Evolutionary conservation across 2,329 filamentous ascomycete species (phyloP).

Genomic region (Arthroderma uncinatum): DNA sequence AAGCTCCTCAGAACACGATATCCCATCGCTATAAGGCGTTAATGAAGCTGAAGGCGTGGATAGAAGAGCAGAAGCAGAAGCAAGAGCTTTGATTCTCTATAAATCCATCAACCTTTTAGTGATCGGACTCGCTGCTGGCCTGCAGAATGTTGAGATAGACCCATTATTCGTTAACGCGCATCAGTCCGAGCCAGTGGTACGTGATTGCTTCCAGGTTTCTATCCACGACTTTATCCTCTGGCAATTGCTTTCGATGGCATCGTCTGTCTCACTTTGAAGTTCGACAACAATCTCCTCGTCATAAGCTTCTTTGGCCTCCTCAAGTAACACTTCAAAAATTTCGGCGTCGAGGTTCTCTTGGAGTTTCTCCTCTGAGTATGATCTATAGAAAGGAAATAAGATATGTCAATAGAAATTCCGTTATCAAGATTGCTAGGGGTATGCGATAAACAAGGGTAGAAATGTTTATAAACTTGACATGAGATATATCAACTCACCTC

Average conservation of each 20-base stretch:
- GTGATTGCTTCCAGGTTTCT: slow-evolving; percentile 61
- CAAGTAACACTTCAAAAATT: slow-evolving; percentile 89
- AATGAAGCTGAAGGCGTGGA: slow-evolving; percentile 72
- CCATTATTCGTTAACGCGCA: neutral
- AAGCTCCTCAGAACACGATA: slow-evolving; percentile 57
- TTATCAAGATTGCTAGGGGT: neutral
- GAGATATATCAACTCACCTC: slow-evolving; percentile 43
- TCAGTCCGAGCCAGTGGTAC: slow-evolving; percentile 12
- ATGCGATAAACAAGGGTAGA: neutral
- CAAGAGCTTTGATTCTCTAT: slow-evolving; percentile 5
- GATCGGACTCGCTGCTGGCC: neutral
- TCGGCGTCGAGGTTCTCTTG: slow-evolving; percentile 95
- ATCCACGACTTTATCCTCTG: slow-evolving; percentile 76
- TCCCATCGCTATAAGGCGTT: slow-evolving; percentile 86
- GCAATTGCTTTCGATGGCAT: slow-evolving; percentile 82
- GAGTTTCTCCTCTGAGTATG: slow-evolving; percentile 75
- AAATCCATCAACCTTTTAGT: neutral
- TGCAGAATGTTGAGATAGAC: neutral
- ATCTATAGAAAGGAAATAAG: slow-evolving; percentile 36
- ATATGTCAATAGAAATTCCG: slow-evolving; percentile 7
- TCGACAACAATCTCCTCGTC: slow-evolving; percentile 82
- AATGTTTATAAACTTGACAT: neutral
- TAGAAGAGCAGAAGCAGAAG: slow-evolving; percentile 39
- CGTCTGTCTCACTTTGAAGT: slow-evolving; percentile 65
- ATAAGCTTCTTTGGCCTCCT: slow-evolving; percentile 81